These are phyloP conservation scores for Albatrellus sp. DNA, from an alignment of 1,284 basidiomycete species.

Conservation along the genomic window DNA sequence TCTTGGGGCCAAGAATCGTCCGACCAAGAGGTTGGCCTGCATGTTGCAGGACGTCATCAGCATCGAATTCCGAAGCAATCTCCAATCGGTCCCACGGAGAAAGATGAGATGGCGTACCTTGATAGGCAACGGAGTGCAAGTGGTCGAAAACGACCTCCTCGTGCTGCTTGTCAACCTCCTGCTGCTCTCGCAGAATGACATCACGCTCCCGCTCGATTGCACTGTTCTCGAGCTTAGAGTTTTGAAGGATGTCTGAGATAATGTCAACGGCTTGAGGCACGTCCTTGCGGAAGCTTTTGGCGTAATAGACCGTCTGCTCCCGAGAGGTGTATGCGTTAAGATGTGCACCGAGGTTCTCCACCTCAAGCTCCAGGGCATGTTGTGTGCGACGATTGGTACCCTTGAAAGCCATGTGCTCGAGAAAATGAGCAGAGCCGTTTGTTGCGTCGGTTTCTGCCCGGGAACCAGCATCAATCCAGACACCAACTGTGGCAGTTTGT, in stretches of 20 bases:
- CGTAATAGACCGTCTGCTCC: constrained; percentile 99
- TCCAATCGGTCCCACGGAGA: background rate
- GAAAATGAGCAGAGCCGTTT: constrained; percentile 96
- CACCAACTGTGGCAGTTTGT: constrained; percentile 97
- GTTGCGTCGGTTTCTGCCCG: constrained; percentile 91
- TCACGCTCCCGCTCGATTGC: constrained; percentile 96
- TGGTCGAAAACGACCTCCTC: constrained; percentile 99
- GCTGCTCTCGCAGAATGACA: constrained; percentile 95
- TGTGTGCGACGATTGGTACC: constrained; percentile 88
- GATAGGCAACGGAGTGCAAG: constrained; percentile 93
- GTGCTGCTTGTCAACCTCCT: constrained; percentile 97
- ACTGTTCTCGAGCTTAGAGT: constrained; percentile 83
- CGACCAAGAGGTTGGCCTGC: constrained; percentile 87
- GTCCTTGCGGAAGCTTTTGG: constrained; percentile 97
- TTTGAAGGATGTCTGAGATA: constrained; percentile 96
- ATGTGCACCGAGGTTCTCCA: constrained; percentile 97
- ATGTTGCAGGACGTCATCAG: background rate
- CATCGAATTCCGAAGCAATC: constrained; percentile 5
- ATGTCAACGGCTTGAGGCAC: constrained; percentile 89
- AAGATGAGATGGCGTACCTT: constrained; percentile 39
- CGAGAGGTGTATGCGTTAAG: constrained; percentile 98
- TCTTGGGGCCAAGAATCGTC: constrained; percentile 95
- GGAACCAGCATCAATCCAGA: constrained; percentile 98
- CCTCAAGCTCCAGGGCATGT: constrained; percentile 90
- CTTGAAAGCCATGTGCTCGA: constrained; percentile 97